Conservation (phyloP, 371 early-diverging fungal species). For the Nematocida ironsii region DNA sequence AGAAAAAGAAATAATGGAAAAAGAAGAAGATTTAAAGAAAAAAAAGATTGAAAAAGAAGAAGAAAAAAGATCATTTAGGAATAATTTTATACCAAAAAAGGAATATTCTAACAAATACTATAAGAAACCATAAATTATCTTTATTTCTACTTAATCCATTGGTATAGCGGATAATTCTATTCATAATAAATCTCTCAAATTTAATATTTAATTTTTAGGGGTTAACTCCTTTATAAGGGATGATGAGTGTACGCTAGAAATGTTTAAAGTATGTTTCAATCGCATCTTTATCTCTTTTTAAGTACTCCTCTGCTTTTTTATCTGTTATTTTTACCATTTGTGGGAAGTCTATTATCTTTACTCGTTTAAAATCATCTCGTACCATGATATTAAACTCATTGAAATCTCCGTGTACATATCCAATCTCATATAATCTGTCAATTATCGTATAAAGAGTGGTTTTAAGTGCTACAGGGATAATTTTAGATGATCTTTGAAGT, state of each 20-base stretch:
- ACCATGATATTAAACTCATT: slow-evolving; percentile 98
- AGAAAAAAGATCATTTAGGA: background rate
- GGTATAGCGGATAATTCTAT: no score
- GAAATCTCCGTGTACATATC: slow-evolving; percentile 97
- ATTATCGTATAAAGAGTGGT: slow-evolving; percentile 85
- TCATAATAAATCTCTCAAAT: background rate
- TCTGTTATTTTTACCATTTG: slow-evolving; percentile 95
- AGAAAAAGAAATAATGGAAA: background rate
- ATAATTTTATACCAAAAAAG: background rate
- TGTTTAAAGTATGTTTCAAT: slow-evolving; percentile 82
- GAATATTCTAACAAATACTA: background rate
- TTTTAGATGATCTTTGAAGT: slow-evolving; percentile 79
- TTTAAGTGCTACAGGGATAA: slow-evolving; percentile 83
- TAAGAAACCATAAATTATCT: background rate
- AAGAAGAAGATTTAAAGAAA: background rate
- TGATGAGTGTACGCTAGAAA: background rate
- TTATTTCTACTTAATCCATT: background rate
- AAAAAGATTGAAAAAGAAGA: background rate
- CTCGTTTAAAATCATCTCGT: slow-evolving; percentile 74
- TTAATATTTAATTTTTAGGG: background rate
- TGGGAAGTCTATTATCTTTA: slow-evolving; percentile 92
- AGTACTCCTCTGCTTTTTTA: slow-evolving; percentile 80
- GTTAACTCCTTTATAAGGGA: background rate
- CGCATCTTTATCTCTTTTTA: slow-evolving; percentile 95
- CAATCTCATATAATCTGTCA: slow-evolving; percentile 84